Evolutionary conservation across 176 grass and related monocot species (phyloP), one percentile per base, ranked within the genome.

Genomic region (Coix lacrymajobi): DNA sequence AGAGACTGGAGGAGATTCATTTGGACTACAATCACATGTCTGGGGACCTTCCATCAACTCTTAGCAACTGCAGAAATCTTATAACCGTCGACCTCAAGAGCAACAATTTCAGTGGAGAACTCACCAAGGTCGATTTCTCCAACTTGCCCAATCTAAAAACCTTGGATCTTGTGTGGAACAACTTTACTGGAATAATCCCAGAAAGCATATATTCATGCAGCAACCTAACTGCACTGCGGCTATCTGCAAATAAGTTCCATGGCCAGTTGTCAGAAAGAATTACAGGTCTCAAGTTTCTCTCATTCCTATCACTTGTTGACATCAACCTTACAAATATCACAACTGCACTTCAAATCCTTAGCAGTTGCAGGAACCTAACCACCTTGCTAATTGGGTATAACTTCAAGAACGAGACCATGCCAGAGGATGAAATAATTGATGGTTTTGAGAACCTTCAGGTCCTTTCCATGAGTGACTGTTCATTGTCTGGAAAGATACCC

Each of bases 141-240:
- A 57, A 13, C 8, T 52, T 92, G 4, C 2, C 39, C 20, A 86
- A 89, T 73, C 75, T 92, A 14, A 76, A 45, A 17, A 38, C 9
- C 17, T 56, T 92, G 57, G 90, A 92, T 43, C 19, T 92, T 46
- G 0, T 14, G 25, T 32, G 22, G 25, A 92, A 89, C 7, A 83
- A 79, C 5, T 89, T 92, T 13, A 83, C 5, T 1, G 87, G 87
- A 44, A 43, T 1, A 24, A 25, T 92, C 29, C 90, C 90, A 58
- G 87, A 92, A 61, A 86, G 68, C 83, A 83, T 89, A 10, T 92
- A 92, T 71, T 79, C 83, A 26, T 92, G 87, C 72, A 92, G 36
- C n/a, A 64, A 32, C 7, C 79, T 89, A 40, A 81, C n/a, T 11
- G 83, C 90, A 25, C 2, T 92, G 22, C 40, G 87, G 7, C 70